These are phyloP conservation scores for Penicillium sp. DNA, from an alignment of 2,329 filamentous ascomycete genomes.

Conservation along the genomic window DNA sequence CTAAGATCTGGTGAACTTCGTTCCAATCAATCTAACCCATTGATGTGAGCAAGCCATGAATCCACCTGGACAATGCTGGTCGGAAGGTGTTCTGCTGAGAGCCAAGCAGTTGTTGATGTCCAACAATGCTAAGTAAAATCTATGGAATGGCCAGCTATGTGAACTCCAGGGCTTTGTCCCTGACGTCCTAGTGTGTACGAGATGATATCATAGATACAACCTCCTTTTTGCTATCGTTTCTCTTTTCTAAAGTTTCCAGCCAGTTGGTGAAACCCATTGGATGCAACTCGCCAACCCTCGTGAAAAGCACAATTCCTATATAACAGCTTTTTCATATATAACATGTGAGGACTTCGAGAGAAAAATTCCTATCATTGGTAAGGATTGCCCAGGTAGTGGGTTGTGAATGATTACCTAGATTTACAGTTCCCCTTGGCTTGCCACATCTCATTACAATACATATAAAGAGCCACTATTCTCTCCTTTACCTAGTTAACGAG, in stretches of 20 bases:
- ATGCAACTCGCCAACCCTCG: too few relatives aligned
- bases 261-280: too few relatives aligned
- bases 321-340: background rate
- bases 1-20: background rate
- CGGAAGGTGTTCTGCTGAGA: background rate
- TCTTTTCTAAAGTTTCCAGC: too few relatives aligned
- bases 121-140: too few relatives aligned
- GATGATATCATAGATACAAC: too few relatives aligned
- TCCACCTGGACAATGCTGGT: background rate
- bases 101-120: background rate
- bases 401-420: background rate
- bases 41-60: background rate
- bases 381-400: too few relatives aligned
- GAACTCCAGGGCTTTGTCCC: background rate
- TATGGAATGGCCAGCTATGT: background rate
- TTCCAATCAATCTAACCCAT: background rate
- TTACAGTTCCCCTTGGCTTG: background rate
- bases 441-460: background rate
- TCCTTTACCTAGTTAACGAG: background rate
- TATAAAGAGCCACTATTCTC: too few relatives aligned
- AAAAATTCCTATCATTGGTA: background rate
- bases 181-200: background rate
- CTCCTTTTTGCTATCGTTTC: too few relatives aligned
- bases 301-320: too few relatives aligned
- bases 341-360: background rate